These are phyloP conservation scores for Yamadazyma oceani DNA, from an alignment of 1,139 yeast species.

Conservation along the genomic window DNA sequence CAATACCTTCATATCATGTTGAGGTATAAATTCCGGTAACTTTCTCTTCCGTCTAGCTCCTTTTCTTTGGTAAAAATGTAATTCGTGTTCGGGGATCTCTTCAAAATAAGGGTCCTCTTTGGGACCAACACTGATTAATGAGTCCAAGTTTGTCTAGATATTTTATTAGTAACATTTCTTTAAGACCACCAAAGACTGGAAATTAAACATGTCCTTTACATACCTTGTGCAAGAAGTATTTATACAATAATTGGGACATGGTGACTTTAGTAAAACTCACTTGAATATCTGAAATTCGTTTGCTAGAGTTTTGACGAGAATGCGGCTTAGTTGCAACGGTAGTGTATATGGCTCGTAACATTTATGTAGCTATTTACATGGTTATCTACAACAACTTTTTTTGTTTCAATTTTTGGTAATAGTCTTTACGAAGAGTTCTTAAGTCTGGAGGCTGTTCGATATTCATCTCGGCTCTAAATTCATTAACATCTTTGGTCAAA, in stretches of 20 bases:
- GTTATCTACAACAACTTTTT: constrained; percentile 15
- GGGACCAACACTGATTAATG: constrained; percentile 31
- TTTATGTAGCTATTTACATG: neutral
- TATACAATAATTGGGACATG: constrained; percentile 27
- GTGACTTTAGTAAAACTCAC: neutral
- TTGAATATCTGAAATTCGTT: neutral
- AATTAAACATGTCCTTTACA: constrained; percentile 16
- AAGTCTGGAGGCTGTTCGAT: constrained; percentile 76
- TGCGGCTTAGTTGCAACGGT: constrained; percentile 8
- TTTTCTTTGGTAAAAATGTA: constrained; percentile 44
- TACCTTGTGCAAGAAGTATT: constrained; percentile 41
- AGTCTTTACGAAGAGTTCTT: constrained; percentile 56
- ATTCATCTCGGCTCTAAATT: constrained; percentile 70
- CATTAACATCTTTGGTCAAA: constrained; percentile 69
- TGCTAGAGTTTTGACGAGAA: neutral
- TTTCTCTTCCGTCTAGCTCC: constrained; percentile 48
- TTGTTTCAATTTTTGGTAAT: constrained; percentile 32
- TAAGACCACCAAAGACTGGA: too few species aligned
- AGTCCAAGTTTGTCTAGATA: constrained; percentile 38
- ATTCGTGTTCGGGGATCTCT: constrained; percentile 47
- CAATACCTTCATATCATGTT: constrained; percentile 52
- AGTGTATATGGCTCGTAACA: too few species aligned
- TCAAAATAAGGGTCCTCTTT: constrained; percentile 49
- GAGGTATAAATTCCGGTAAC: constrained; percentile 57
- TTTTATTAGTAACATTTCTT: constrained; percentile 5